Evolutionary conservation across 345 rosid species (phyloP), one percentile per base, ranked within the genome.

Genomic region (Mallotus nudiflorus): DNA sequence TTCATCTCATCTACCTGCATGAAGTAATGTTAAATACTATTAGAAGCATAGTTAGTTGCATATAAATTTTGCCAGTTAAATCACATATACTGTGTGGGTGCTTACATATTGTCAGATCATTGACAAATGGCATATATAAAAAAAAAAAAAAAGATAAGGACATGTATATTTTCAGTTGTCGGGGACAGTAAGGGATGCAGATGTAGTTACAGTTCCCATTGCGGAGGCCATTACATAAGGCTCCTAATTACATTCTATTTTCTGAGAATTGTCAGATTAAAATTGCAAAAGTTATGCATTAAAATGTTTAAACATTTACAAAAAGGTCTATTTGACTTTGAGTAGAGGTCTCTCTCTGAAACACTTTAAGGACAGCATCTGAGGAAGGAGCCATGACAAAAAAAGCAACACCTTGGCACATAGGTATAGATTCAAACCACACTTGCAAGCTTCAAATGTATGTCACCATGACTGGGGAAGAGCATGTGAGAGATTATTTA

Each of bases 1-100:
- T 74, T 87, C 91, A 91, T 79, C 18, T 83, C 88, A 59, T 76
- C 81, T 45, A 91, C 97, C 97, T 88, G 86, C 80, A 70, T 73
- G 39, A 77, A 61, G 55, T 73, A 65, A 73, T 42, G 66, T 46
- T 35, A 27, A 71, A 70, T 55, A 49, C 28, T 58, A 77, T 14
- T 53, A 58, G n/a, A 72, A 65, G 62, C 70, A 66, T 37, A 37
- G 45, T 60, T 49, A 35, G 51, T 27, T 16, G 63, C 33, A 29
- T 49, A 60, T 35, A n/a, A 60, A 24, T 39, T 59, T 37, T 20
- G 20, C 40, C 37, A 50, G 39, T 27, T 61, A 13, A 39, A 70
- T 50, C 35, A 11, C 55, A 25, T 22, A 9, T 11, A 13, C 35
- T 25, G 3, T 33, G 40, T 28, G 28, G 19, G 25, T 15, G 48